Percentiles rank a stretch among this genome's conserved stretches.
Evolutionary conservation across 257 asterid genomes (phyloP).

Genomic region (Perilla frutescens): DNA sequence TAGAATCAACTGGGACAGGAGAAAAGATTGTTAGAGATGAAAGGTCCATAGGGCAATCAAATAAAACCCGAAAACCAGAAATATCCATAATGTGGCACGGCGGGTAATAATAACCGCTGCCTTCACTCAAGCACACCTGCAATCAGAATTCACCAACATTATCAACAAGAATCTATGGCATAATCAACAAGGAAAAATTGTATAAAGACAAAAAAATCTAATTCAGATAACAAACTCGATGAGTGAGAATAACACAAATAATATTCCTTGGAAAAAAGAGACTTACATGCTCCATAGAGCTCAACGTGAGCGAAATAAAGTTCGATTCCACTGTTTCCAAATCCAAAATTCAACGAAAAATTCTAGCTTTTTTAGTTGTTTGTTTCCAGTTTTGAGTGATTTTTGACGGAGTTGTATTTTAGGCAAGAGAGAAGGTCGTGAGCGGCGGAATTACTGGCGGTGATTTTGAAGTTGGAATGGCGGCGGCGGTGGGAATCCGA

Average conservation of each 20-base stretch:
- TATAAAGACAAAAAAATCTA: background rate
- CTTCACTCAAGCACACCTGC: slow-evolving; percentile 90
- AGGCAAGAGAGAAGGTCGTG: slow-evolving; percentile 84
- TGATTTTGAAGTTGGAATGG: slow-evolving; percentile 44
- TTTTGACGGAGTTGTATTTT: slow-evolving; percentile 23
- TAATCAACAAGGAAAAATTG: slow-evolving; percentile 2
- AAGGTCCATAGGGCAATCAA: slow-evolving; percentile 88
- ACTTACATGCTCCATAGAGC: slow-evolving; percentile 46
- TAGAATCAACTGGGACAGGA: slow-evolving; percentile 54
- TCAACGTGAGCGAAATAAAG: background rate
- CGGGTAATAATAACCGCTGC: slow-evolving; percentile 77
- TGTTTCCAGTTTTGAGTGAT: slow-evolving; percentile 6
- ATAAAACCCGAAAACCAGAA: slow-evolving; percentile 63
- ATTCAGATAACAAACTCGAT: background rate
- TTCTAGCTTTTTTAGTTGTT: background rate
- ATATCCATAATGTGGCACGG: slow-evolving; percentile 77
- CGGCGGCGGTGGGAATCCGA: no score
- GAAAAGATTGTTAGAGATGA: slow-evolving; percentile 70
- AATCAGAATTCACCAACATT: slow-evolving; percentile 30
- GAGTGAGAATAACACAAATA: background rate
- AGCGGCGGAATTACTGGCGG: slow-evolving; percentile 66
- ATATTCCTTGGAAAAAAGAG: background rate
- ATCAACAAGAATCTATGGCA: slow-evolving; percentile 5
- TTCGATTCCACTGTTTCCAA: no score
- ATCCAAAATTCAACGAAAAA: no score